These are phyloP conservation scores for Spathaspora arborariae DNA, from an alignment of 805 yeast genomes.

Conservation along the genomic window DNA sequence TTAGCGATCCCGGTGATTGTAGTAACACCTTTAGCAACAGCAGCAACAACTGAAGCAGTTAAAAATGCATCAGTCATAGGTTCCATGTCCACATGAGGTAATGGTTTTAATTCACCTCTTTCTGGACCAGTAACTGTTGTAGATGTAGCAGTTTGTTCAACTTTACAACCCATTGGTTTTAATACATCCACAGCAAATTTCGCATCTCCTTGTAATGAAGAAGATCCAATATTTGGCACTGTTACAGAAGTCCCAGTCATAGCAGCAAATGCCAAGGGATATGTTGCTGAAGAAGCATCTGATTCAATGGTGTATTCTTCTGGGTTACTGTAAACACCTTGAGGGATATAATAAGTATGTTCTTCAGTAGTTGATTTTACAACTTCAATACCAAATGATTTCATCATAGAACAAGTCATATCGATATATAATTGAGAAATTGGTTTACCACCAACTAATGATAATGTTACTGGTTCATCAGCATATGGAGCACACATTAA, in stretches of 20 bases:
- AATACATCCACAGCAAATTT: slow-evolving; percentile 91
- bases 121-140: slow-evolving; percentile 93
- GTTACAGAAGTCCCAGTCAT: slow-evolving; percentile 90
- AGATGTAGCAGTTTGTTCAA: slow-evolving; percentile 74
- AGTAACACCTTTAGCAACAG: slow-evolving; percentile 69
- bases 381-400: slow-evolving; percentile 78
- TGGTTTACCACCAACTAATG: slow-evolving; percentile 94
- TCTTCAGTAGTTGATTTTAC: slow-evolving; percentile 64
- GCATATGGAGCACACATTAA: slow-evolving; percentile 99
- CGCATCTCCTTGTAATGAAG: slow-evolving; percentile 96
- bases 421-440: slow-evolving; percentile 93
- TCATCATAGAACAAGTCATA: slow-evolving; percentile 97
- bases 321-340: slow-evolving; percentile 78
- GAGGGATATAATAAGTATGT: slow-evolving; percentile 87
- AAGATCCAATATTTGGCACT: slow-evolving; percentile 88
- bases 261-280: slow-evolving; percentile 97
- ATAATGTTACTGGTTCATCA: slow-evolving; percentile 75
- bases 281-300: slow-evolving; percentile 97
- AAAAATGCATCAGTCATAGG: slow-evolving; percentile 99
- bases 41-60: slow-evolving; percentile 96
- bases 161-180: slow-evolving; percentile 92
- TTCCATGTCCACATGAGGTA: slow-evolving; percentile 88
- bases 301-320: slow-evolving; percentile 85
- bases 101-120: slow-evolving; percentile 61
- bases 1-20: slow-evolving; percentile 94